Evolutionary conservation across 306 rosid genomes (phyloP), one percentile per base, ranked within the genome.

Genomic region (Glycine soja): DNA sequence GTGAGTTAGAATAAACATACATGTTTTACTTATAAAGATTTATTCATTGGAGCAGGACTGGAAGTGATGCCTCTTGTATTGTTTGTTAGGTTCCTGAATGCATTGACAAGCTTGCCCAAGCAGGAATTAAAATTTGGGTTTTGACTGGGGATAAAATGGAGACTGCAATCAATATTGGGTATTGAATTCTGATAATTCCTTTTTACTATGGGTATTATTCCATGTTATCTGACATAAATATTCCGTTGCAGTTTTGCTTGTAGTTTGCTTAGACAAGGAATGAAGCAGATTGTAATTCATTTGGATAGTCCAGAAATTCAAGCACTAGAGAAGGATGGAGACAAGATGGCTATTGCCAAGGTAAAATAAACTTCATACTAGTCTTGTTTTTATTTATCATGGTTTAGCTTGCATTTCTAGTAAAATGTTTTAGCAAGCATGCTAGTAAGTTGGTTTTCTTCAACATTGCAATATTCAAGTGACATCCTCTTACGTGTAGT

Each of bases 121-220:
- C 99, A 45, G 98, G 99, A 83, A 96, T 96, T 68, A 96, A 96
- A 89, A 96, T 96, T 56, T 96, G 99, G 99, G 98, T 96, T 84
- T 89, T 96, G 87, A 96, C 99, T 10, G 99, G 99, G 77, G 99
- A 96, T 80, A 96, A 96, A 85, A 92, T 93, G 98, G 99, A 96
- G 92, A 96, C 99, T 67, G 99, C 99, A 71, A 89, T 93, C 82
- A 96, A 96, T 85, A 88, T 96, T 74, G 98, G 99, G 99, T 95
- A 92, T 24, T 81, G n/a, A 80, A 70, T 75, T 19, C 78, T 82
- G 42, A 47, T 65, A 70, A 48, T 78, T 9, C 53, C 47, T 32
- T 46, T 42, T 68, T 18, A 38, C 77, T 8, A 72, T 77, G 13
- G 38, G 30, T 24, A 24, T 24, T 24, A 59, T 77, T 63, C 78